These are phyloP conservation scores for Avicennia marina DNA, from an alignment of 257 asterid species.

Conservation along the genomic window DNA sequence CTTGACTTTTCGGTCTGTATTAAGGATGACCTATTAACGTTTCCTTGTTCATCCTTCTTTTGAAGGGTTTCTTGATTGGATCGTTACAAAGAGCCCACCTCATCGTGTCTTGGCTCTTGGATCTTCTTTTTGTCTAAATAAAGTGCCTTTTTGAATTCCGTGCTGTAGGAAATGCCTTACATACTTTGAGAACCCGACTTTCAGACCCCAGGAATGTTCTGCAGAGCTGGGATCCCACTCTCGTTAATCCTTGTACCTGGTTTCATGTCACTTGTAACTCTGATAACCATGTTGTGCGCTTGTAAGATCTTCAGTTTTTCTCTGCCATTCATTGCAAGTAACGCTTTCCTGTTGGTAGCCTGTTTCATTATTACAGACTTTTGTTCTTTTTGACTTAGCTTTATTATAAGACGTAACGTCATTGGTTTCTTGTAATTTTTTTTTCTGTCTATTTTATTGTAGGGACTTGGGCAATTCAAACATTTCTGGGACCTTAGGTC, in stretches of 20 bases:
- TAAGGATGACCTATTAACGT: too few relatives aligned
- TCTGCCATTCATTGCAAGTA: neutral
- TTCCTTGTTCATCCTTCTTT: too few relatives aligned
- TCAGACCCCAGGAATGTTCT: conserved; percentile 76
- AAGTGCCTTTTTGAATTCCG: neutral
- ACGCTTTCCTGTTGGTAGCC: too few relatives aligned
- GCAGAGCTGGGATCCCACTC: conserved; percentile 96
- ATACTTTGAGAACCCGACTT: conserved; percentile 68
- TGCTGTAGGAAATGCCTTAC: conserved; percentile 64
- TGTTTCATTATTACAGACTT: too few relatives aligned
- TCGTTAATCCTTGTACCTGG: conserved; percentile 96
- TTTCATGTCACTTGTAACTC: conserved; percentile 87
- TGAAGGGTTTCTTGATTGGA: too few relatives aligned
- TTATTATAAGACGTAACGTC: too few relatives aligned
- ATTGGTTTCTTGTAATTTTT: neutral
- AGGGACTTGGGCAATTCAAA: conserved; percentile 97
- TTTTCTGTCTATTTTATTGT: conserved; percentile 10
- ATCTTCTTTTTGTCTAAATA: neutral
- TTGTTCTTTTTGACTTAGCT: too few relatives aligned
- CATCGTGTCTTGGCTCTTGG: too few relatives aligned
- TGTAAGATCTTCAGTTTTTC: conserved; percentile 39
- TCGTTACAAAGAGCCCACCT: too few relatives aligned
- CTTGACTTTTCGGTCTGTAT: neutral
- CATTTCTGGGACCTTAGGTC: conserved; percentile 76
- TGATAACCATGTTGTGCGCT: conserved; percentile 67